phyloP scores from a whole-genome alignment of 495 filamentous ascomycete genomes.

The Penicillium ochrochloron region DNA sequence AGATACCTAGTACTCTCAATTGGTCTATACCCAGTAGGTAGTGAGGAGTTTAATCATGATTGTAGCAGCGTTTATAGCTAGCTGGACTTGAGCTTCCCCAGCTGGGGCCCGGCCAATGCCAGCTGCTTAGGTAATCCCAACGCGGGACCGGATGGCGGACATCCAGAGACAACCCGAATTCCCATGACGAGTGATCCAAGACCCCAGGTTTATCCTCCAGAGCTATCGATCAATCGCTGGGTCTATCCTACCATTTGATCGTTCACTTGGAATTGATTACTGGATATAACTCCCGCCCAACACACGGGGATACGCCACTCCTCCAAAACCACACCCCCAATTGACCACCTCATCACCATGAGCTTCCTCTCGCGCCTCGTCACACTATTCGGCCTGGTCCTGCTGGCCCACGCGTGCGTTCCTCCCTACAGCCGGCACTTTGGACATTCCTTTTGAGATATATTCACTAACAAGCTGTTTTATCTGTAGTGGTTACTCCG shows the following conservation, averaged over 20 bases:
- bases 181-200: not conserved
- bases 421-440: too few species aligned
- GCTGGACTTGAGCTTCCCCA: not conserved
- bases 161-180: not conserved
- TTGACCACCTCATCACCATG: conserved; percentile 49
- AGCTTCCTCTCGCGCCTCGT: conserved; percentile 67
- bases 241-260: not conserved
- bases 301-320: not conserved
- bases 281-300: not conserved
- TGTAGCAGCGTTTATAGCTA: not conserved
- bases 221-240: not conserved
- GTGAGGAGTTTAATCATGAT: too few species aligned
- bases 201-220: not conserved
- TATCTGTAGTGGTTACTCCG: conserved; percentile 73
- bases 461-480: conserved; percentile 1
- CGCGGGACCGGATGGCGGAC: not conserved
- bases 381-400: conserved; percentile 65
- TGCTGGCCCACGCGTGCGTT: conserved; percentile 76
- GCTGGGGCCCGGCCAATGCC: not conserved
- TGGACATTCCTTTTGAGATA: too few species aligned
- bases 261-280: not conserved
- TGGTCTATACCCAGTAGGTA: too few species aligned
- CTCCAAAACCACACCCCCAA: not conserved
- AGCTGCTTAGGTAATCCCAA: conserved; percentile 6
- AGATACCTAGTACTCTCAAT: too few species aligned